phyloP scores from a whole-genome alignment of 768 basidiomycete species.

The Roridomyces roridus region DNA sequence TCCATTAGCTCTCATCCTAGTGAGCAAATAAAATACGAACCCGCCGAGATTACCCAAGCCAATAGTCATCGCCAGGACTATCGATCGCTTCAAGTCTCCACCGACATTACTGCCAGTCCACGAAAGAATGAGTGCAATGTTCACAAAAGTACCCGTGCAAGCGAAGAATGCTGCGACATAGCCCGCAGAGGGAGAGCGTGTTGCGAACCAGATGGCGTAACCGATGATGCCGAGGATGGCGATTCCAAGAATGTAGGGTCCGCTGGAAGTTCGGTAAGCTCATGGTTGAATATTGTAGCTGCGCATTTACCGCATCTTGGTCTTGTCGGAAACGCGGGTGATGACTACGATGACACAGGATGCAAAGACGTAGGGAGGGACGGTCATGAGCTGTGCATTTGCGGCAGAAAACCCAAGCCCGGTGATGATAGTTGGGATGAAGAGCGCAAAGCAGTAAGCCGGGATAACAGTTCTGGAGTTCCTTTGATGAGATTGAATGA shows the following conservation, averaged over 20 bases:
- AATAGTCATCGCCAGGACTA: slow-evolving; percentile 5
- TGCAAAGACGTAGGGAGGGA: slow-evolving; percentile 2
- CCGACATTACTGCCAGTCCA: slow-evolving; percentile 9
- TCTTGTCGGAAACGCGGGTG: slow-evolving; percentile 1
- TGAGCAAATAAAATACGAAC: neutral
- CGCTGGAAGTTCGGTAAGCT: too few species aligned
- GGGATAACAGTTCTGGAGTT: slow-evolving; percentile 2
- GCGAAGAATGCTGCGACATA: slow-evolving; percentile 8
- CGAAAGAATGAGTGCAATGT: slow-evolving; percentile 6
- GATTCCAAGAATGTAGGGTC: slow-evolving; percentile 2
- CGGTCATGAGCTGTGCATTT: slow-evolving; percentile 3
- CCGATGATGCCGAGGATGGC: slow-evolving; percentile 5
- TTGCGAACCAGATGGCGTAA: slow-evolving; percentile 4
- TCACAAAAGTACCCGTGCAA: slow-evolving; percentile 1
- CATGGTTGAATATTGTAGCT: too few species aligned
- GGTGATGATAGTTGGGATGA: slow-evolving; percentile 7
- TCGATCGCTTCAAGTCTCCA: slow-evolving; percentile 9
- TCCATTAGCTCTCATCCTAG: too few species aligned
- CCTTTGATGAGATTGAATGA: neutral
- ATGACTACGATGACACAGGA: neutral
- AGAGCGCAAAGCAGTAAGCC: slow-evolving; percentile 10
- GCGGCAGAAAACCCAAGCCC: slow-evolving; percentile 5
- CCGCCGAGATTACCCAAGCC: slow-evolving; percentile 7
- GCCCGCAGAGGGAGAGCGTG: slow-evolving; percentile 1
- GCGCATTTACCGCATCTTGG: slow-evolving; percentile 3